Evolutionary conservation across 495 filamentous ascomycete genomes (phyloP).

Genomic region (Aspergillus incahuasiensis): DNA sequence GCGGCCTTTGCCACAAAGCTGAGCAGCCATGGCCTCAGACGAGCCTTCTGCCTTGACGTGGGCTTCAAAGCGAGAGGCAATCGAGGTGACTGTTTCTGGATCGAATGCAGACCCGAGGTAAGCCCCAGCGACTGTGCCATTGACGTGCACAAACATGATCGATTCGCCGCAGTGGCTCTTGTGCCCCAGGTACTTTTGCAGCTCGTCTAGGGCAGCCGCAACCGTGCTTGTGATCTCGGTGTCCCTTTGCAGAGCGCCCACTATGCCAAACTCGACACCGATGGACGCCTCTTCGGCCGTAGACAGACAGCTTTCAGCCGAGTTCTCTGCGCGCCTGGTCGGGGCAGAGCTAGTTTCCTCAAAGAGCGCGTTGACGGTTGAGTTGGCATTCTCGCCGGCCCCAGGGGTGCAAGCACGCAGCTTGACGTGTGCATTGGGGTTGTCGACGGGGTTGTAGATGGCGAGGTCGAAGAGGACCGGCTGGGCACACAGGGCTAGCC

Average conservation of each 20-base stretch:
- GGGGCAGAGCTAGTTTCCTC: not conserved
- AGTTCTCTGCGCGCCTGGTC: not conserved
- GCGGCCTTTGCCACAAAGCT: constrained; percentile 9
- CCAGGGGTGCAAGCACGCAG: constrained; percentile 16
- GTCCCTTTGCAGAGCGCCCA: too few species aligned
- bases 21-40: not conserved
- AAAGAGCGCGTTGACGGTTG: constrained; percentile 2
- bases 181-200: not conserved
- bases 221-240: not conserved
- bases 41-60: not conserved
- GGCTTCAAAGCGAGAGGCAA: not conserved
- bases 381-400: not conserved
- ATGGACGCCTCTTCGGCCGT: not conserved
- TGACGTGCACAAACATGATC: not conserved
- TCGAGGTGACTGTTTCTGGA: not conserved
- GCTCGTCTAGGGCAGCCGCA: not conserved
- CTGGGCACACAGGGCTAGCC: constrained; percentile 13
- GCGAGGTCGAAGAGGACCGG: constrained; percentile 20
- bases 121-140: not conserved
- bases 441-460: constrained; percentile 17
- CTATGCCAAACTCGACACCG: too few species aligned
- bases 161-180: not conserved
- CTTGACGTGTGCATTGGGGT: constrained; percentile 6
- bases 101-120: not conserved
- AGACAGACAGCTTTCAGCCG: not conserved